Evolutionary conservation across 768 basidiomycete genomes (phyloP).

Genomic region (Lactarius tabidus): DNA sequence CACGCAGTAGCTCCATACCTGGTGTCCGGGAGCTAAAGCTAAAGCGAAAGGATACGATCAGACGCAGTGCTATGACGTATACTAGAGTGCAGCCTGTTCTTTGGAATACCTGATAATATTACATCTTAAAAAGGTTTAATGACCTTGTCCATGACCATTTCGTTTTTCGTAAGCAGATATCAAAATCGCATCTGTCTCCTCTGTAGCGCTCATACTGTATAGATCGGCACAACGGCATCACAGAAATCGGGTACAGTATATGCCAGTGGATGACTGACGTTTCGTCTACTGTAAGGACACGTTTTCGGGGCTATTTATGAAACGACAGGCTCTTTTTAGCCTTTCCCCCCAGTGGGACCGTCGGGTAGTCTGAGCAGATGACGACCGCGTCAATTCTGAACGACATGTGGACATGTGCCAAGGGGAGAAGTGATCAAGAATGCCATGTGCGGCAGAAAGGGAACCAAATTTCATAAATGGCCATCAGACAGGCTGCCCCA

Average conservation of each 20-base stretch:
- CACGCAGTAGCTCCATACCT: background rate
- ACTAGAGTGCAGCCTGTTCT: background rate
- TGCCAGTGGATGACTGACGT: too few species aligned
- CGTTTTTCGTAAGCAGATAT: background rate
- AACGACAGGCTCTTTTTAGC: background rate
- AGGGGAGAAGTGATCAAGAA: background rate
- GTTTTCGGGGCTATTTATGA: background rate
- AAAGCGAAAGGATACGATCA: constrained; percentile 6
- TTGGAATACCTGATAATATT: background rate
- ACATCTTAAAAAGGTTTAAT: background rate
- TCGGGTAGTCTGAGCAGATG: background rate
- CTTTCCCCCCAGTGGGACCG: background rate
- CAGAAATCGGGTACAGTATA: background rate
- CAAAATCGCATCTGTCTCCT: too few species aligned
- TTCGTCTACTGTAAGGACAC: background rate
- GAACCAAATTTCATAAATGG: background rate
- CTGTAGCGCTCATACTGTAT: too few species aligned
- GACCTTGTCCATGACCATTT: background rate
- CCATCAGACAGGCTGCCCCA: background rate
- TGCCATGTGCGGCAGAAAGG: background rate
- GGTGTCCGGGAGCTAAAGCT: constrained; percentile 1
- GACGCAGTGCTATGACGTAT: background rate
- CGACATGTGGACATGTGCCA: too few species aligned
- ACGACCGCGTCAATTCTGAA: background rate
- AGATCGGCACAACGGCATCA: background rate